Base-by-base conservation (phyloP, 371 early-diverging fungal species). In the Zychaea mexicana region DNA sequence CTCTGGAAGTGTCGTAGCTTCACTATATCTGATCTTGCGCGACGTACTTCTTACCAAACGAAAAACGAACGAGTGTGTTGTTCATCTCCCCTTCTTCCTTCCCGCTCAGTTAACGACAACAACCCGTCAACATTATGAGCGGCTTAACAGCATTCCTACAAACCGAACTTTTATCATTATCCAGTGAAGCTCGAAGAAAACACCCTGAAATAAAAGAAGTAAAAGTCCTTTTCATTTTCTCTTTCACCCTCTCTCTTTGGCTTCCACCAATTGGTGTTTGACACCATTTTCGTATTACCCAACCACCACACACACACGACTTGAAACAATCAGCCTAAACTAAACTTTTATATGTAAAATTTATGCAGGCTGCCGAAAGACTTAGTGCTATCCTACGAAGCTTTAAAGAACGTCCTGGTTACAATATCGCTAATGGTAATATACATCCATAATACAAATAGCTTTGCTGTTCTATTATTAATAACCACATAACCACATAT, bases 141-240 rank as follows among this genome's bases (percentile, higher is more conserved):
- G 81, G 83, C 17, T 72, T 89, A 46, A 80, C 87, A 45, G 83
- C 87, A 15, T 92, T 91, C 62, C 83, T 98, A 31, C 89, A 90
- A 60, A 85, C 88, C 24, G 98, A 98, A 73, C 87, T 98, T 49
- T 81, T 91, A 55, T 72, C 84, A n/a, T 85, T 98, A 31, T 93
- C 96, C 13, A 91, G 85, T 59, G 98, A 97, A 74, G 92, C 96
- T 3, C 82, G 90, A 60, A 84, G 92, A 68, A 96, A 96, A 69
- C 78, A 96, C 75, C 96, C 97, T 21, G 95, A 96, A 64, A 92
- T 98, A 31, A 97, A 97, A 82, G 98, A 98, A 82, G 97, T 95
- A 76, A 38, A 49, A 46, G 6, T n/a, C 46, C 6, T 46, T 46
- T 46, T 46, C 2, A n/a, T 21, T 46, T 6, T 46, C 7, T 9